Percentiles rank a stretch among this genome's conserved stretches.
phyloP scores from a whole-genome alignment of 495 filamentous ascomycete species.

The Penicillium tannophilum region DNA sequence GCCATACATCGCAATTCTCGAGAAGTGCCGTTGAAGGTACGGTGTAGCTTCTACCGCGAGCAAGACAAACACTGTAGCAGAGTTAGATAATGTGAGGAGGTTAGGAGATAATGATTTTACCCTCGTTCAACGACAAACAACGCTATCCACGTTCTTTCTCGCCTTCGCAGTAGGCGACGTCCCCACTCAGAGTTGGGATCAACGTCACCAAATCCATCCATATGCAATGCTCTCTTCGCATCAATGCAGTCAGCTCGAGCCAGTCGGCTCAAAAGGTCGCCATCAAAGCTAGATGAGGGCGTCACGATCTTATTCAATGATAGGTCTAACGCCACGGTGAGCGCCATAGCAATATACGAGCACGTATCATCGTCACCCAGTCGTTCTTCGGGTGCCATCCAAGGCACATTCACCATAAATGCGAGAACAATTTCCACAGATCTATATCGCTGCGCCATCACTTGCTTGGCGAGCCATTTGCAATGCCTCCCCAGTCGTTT shows the following conservation, averaged over 20 bases:
- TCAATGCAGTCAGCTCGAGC: slow-evolving; percentile 67
- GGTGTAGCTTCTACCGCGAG: slow-evolving; percentile 67
- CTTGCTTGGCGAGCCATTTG: slow-evolving; percentile 61
- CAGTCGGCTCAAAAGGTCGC: slow-evolving; percentile 49
- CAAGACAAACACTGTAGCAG: slow-evolving; percentile 61
- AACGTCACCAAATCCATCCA: slow-evolving; percentile 68
- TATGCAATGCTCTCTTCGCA: slow-evolving; percentile 59
- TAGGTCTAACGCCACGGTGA: slow-evolving; percentile 67
- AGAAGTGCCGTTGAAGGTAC: slow-evolving; percentile 65
- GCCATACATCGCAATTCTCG: slow-evolving; percentile 68
- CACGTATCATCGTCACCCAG: slow-evolving; percentile 73
- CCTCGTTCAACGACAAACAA: slow-evolving; percentile 74
- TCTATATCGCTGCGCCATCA: slow-evolving; percentile 59
- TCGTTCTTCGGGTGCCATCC: slow-evolving; percentile 70
- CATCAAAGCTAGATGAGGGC: slow-evolving; percentile 53
- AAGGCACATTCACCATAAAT: slow-evolving; percentile 77
- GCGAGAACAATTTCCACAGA: slow-evolving; percentile 74
- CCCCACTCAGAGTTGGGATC: slow-evolving; percentile 62
- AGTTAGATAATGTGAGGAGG: slow-evolving; percentile 14
- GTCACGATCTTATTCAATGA: slow-evolving; percentile 69
- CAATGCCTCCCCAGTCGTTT: slow-evolving; percentile 64
- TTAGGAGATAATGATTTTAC: slow-evolving; percentile 29
- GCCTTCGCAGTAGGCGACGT: slow-evolving; percentile 58
- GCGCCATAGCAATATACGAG: slow-evolving; percentile 67
- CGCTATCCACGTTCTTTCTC: slow-evolving; percentile 71